Base-by-base conservation (phyloP, 1,284 basidiomycete species). In the Cystobasidiaceae sp. region DNA sequence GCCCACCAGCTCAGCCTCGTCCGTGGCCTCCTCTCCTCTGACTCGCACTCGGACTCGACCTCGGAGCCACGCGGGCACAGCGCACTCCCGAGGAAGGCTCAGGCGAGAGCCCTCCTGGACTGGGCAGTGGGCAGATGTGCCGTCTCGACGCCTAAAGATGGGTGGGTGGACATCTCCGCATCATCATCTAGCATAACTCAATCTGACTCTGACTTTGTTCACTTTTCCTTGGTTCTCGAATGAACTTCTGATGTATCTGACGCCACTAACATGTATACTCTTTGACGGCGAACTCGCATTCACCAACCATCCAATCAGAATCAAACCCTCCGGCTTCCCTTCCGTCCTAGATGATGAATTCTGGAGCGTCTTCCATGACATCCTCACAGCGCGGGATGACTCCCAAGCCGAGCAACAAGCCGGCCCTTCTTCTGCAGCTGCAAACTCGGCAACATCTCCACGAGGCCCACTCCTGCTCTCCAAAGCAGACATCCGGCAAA, bases 81-180 rank as follows among this genome's bases (percentile, higher is more conserved):
- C n/a, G n/a, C 32, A 25, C 54, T 56, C 39, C 54, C 54, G 54
- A 56, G 54, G 54, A 56, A 56, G 54, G 54, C 54, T 56, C 54
- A 33, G 27, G 37, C 54, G 28, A 56, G 54, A 44, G 54, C 54
- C 21, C 41, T 56, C 6, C 41, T 56, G 44, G 54, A 56, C 15
- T 56, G 54, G 54, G 54, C 41, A 7, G 54, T 33, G 28, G 54
- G 54, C 9, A 56, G 54, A 32, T 56, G 54, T 56, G 41, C 54
- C 39, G 25, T 32, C 37, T n/a, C n/a, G n/a, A n/a, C n/a, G n/a
- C n/a, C n/a, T n/a, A 43, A 41, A 33, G n/a, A n/a, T n/a, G n/a
- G n/a, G n/a, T n/a, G n/a, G n/a, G n/a, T n/a, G n/a, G n/a, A n/a
- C 33, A 56, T 37, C 11, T 19, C 54, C 5, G 41, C 54, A 56